Evolutionary conservation across 78 protist genomes (phyloP).

Genomic region (Isochrysis galbana): DNA sequence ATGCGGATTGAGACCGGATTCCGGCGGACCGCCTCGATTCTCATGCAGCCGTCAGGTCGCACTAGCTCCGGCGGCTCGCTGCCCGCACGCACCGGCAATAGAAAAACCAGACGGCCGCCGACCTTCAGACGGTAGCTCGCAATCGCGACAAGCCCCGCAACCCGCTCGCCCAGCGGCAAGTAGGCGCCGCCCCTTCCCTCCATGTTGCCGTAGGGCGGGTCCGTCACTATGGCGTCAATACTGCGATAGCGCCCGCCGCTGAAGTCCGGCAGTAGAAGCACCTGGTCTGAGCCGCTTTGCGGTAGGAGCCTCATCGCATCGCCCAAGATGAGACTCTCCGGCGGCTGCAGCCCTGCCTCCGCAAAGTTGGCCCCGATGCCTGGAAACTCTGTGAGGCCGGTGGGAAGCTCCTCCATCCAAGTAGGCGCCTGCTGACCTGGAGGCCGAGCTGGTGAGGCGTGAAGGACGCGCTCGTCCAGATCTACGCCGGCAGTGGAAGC

Average conservation of each 20-base stretch:
- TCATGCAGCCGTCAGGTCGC: neutral
- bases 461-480: neutral
- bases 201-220: conserved; percentile 32
- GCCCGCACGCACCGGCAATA: neutral
- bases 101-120: neutral
- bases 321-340: neutral
- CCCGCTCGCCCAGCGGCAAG: neutral
- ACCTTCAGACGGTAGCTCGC: neutral
- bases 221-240: conserved; percentile 29
- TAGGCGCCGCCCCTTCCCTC: neutral
- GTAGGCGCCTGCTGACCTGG: too few relatives aligned
- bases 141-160: neutral
- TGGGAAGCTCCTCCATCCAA: too few relatives aligned
- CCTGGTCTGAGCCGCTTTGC: neutral
- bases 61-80: neutral
- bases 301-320: neutral
- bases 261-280: neutral
- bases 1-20: neutral
- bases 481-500: neutral
- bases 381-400: too few relatives aligned
- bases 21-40: neutral
- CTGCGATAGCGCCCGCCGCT: neutral
- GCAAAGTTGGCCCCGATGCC: neutral
- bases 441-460: too few relatives aligned
- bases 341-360: neutral